phyloP scores from a whole-genome alignment of 805 yeast species.

The Lipomyces yamadae region DNA sequence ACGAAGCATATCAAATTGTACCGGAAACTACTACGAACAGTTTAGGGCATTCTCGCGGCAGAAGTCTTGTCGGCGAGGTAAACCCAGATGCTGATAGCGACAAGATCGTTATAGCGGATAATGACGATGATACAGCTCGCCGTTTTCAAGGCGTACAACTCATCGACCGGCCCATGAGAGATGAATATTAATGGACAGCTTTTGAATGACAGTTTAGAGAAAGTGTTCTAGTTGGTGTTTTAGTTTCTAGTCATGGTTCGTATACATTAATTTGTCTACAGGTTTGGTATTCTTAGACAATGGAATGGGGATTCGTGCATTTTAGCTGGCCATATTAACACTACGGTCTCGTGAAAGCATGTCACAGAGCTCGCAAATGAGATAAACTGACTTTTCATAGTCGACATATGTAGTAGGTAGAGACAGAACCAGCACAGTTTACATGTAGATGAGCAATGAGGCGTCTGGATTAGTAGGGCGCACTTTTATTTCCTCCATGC shows the following conservation, averaged over 20 bases:
- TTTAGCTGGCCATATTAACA: too few species aligned
- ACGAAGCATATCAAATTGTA: conserved; percentile 10
- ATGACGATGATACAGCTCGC: conserved; percentile 5
- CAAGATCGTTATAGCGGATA: background rate
- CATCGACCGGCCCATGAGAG: conserved; percentile 28
- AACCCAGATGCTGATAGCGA: conserved; percentile 10
- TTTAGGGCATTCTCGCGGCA: conserved; percentile 14
- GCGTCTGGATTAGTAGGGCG: too few species aligned
- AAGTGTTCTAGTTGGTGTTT: background rate
- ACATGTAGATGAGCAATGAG: too few species aligned
- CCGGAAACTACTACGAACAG: background rate
- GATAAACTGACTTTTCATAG: too few species aligned
- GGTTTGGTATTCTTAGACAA: background rate
- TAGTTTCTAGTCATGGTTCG: background rate
- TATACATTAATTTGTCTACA: background rate
- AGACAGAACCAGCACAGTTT: too few species aligned
- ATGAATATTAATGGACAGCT: conserved; percentile 1
- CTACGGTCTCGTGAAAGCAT: too few species aligned
- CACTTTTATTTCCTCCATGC: too few species aligned
- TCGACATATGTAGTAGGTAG: too few species aligned
- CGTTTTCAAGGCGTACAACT: conserved; percentile 25
- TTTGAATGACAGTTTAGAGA: background rate
- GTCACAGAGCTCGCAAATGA: too few species aligned
- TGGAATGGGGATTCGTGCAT: background rate
- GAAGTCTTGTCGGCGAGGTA: conserved; percentile 23